These are phyloP conservation scores for Cryptosporidium sp. DNA, from an alignment of 169 alveolate genomes.

Conservation along the genomic window DNA sequence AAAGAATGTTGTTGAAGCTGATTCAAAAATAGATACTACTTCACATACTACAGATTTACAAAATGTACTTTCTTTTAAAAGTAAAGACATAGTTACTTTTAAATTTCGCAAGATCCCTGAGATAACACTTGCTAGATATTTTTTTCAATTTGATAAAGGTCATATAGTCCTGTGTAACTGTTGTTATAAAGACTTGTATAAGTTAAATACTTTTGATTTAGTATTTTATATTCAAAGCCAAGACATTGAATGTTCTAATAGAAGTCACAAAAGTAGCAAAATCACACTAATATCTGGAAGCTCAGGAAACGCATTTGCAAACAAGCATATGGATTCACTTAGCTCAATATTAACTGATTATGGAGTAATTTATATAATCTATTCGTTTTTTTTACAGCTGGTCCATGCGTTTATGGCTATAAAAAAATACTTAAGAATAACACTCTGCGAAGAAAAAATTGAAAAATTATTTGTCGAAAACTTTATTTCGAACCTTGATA, in stretches of 20 bases:
- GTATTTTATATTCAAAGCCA: neutral
- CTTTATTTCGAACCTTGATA: neutral
- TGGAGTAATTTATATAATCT: neutral
- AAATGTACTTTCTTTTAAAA: neutral
- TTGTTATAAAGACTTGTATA: neutral
- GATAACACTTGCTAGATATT: conserved; percentile 6
- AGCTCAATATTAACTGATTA: neutral
- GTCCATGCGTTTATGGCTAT: neutral
- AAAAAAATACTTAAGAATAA: neutral
- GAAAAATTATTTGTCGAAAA: neutral
- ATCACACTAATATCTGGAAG: neutral
- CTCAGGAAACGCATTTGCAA: neutral
- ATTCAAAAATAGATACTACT: neutral
- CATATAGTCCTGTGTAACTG: neutral
- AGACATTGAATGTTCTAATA: neutral
- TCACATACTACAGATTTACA: neutral
- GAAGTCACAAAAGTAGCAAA: neutral
- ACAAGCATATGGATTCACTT: neutral
- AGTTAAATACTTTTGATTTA: neutral
- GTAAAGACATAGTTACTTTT: conserved; percentile 20
- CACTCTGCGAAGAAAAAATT: neutral
- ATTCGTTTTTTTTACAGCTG: neutral
- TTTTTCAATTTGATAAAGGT: neutral
- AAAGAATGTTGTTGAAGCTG: neutral
- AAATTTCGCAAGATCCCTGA: neutral